phyloP scores from a whole-genome alignment of 179 eudicot genomes.

The Pouteria campechiana region DNA sequence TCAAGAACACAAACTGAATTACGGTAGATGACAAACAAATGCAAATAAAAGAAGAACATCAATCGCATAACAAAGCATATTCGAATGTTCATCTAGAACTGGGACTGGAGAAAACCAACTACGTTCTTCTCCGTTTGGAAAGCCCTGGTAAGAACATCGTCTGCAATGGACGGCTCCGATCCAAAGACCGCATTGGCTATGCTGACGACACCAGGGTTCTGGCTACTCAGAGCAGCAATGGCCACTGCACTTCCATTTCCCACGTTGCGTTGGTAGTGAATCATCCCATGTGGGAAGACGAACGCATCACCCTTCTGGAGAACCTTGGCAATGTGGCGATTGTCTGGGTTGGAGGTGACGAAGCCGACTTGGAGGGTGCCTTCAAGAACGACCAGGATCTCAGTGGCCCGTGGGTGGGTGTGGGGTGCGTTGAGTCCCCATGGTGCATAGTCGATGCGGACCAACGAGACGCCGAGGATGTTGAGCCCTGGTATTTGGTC shows the following conservation, averaged over 20 bases:
- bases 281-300: slow-evolving; percentile 3
- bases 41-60: too few relatives aligned
- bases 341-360: slow-evolving; percentile 4
- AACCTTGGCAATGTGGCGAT: slow-evolving; percentile 1
- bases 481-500: slow-evolving; percentile 11
- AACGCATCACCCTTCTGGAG: slow-evolving; percentile 6
- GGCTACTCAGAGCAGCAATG: slow-evolving; percentile 3
- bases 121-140: slow-evolving; percentile 14
- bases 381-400: slow-evolving; percentile 7
- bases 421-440: slow-evolving; percentile 7
- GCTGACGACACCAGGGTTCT: slow-evolving; percentile 1
- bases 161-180: slow-evolving; percentile 9
- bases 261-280: slow-evolving; percentile 17
- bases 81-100: not conserved
- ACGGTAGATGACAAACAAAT: too few relatives aligned
- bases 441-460: slow-evolving; percentile 17
- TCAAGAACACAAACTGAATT: too few relatives aligned
- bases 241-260: slow-evolving; percentile 9
- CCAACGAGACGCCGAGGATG: slow-evolving; percentile 19
- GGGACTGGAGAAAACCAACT: slow-evolving; percentile 1
- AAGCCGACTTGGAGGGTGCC: slow-evolving; percentile 15
- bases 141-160: slow-evolving; percentile 9
- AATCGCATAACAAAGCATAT: too few relatives aligned
- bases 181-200: slow-evolving; percentile 15
- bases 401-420: slow-evolving; percentile 5